A percentile compares a stretch with the other conserved stretches of the same genome.
These are phyloP conservation scores for Claviceps sp. DNA, from an alignment of 2,329 filamentous ascomycete genomes.

Conservation along the genomic window DNA sequence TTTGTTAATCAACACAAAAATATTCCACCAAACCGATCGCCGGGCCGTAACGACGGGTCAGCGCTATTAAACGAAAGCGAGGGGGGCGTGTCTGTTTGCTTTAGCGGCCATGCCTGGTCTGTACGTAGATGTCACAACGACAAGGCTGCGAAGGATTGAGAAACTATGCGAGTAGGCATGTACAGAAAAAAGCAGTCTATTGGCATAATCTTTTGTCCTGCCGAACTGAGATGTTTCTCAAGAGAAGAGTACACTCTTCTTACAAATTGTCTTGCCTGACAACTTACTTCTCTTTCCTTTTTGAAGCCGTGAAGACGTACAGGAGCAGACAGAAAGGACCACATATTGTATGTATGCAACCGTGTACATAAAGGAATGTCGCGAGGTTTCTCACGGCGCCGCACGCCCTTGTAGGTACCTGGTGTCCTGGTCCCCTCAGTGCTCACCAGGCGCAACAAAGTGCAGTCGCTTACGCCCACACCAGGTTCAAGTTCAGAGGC, in stretches of 20 bases:
- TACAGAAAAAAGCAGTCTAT: not conserved
- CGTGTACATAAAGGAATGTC: too few species aligned
- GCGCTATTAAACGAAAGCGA: not conserved
- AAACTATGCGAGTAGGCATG: too few species aligned
- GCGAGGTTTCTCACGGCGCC: not conserved
- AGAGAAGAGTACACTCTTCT: too few species aligned
- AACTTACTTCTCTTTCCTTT: too few species aligned
- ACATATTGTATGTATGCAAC: too few species aligned
- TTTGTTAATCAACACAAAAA: conserved; percentile 1
- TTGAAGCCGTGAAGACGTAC: too few species aligned
- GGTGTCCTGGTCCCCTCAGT: not conserved
- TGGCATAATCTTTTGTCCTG: too few species aligned
- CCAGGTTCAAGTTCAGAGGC: not conserved
- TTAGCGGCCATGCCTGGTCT: not conserved
- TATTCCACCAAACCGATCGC: not conserved
- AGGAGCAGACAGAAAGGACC: too few species aligned
- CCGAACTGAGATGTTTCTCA: too few species aligned
- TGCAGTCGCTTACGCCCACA: not conserved
- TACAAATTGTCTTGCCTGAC: too few species aligned
- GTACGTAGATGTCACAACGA: not conserved
- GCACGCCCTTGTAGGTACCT: not conserved
- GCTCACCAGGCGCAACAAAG: not conserved
- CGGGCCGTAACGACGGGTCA: not conserved
- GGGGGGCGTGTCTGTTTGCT: not conserved
- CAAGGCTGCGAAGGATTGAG: too few species aligned